phyloP scores from a whole-genome alignment of 1,284 basidiomycete genomes.

The Boletus holoroseus region DNA sequence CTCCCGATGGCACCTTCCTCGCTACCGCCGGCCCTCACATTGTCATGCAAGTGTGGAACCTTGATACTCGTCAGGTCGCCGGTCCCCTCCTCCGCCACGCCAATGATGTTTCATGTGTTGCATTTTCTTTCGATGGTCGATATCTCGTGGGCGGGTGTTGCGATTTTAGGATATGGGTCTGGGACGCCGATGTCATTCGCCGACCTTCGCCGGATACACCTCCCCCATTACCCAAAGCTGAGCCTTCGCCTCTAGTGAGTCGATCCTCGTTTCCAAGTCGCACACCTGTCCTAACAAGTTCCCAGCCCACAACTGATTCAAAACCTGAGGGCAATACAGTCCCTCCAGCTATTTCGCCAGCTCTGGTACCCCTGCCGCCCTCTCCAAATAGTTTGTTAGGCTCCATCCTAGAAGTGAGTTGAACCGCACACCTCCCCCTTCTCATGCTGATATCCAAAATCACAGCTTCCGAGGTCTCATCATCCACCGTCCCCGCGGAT shows the following conservation, averaged over 20 bases:
- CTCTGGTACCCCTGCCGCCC: conserved; percentile 23
- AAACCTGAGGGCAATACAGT: conserved; percentile 4
- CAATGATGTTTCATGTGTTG: conserved; percentile 30
- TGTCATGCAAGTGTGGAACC: conserved; percentile 31
- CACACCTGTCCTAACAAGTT: conserved; percentile 2
- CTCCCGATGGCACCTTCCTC: conserved; percentile 30
- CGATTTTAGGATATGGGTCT: conserved; percentile 30
- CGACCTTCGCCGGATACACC: conserved; percentile 12
- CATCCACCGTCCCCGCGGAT: conserved; percentile 3
- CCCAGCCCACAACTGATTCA: conserved; percentile 10
- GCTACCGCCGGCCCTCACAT: conserved; percentile 29
- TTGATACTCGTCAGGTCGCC: conserved; percentile 18
- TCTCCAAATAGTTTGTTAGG: conserved; percentile 21
- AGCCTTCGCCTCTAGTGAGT: conserved; percentile 15
- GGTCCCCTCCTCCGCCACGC: conserved; percentile 26
- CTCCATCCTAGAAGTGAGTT: conserved; percentile 24
- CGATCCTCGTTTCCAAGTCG: background rate
- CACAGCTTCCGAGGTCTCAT: conserved; percentile 19
- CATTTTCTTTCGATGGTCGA: conserved; percentile 29
- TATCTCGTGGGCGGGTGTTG: conserved; percentile 30
- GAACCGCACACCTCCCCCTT: background rate
- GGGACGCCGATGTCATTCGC: conserved; percentile 26
- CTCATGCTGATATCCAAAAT: background rate
- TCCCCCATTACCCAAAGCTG: conserved; percentile 7
- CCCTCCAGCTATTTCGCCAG: conserved; percentile 14